Conservation (phyloP, 2,329 filamentous ascomycete species). For the Penicillium sp. region DNA sequence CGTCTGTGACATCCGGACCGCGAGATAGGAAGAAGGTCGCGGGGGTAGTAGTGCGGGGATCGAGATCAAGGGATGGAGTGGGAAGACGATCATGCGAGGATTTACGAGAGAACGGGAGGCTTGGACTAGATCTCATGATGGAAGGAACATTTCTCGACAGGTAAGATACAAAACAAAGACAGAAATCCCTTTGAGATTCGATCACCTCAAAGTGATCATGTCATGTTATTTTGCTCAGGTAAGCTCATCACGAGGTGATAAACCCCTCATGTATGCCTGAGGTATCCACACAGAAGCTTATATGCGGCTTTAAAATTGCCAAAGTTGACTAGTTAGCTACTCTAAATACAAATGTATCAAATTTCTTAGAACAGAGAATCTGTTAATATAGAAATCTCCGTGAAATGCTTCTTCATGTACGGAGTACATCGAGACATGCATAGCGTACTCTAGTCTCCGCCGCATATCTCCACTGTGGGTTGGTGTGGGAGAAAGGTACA, state of each 20-base stretch:
- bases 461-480: neutral
- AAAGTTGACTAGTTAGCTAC: no score
- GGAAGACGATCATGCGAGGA: constrained; percentile 28
- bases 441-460: no score
- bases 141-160: constrained; percentile 10
- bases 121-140: constrained; percentile 40
- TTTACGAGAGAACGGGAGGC: constrained; percentile 38
- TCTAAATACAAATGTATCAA: no score
- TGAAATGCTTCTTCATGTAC: no score
- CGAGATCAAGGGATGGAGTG: constrained; percentile 35
- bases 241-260: constrained; percentile 13
- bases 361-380: no score
- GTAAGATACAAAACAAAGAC: neutral
- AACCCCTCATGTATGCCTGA: constrained; percentile 9
- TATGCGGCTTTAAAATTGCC: no score
- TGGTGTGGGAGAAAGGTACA: neutral
- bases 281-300: neutral
- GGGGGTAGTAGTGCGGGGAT: constrained; percentile 43
- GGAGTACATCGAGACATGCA: neutral
- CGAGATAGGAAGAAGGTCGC: constrained; percentile 60
- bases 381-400: no score
- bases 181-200: neutral
- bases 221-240: constrained; percentile 6
- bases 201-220: neutral
- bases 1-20: constrained; percentile 42